Base-by-base conservation (phyloP, 805 yeast genomes). In the Candida germanica region DNA sequence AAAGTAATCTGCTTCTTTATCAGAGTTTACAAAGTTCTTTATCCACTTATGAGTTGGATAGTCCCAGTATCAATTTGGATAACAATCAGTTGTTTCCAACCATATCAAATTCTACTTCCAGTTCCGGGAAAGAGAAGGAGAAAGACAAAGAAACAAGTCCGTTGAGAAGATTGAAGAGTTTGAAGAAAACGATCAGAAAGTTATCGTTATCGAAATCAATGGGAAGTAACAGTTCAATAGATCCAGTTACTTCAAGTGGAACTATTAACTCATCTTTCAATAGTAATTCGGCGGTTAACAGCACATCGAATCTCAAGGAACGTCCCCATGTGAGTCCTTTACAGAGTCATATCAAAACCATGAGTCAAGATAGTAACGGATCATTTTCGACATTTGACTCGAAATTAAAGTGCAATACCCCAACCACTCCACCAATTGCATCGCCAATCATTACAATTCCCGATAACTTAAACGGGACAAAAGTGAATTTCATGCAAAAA, bases 381-480 rank as follows among this genome's bases (percentile, higher is more conserved):
- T 44, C 48, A 9, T 20, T 25, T n/a, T 26, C 33, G 19, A 34
- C 46, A 5, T 26, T 30, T 13, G 45, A 44, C 15, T 40, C 43
- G 1, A 44, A 41, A 20, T 28, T 44, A 14, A 44, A 41, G 29
- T 42, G 46, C 26, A 17, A 30, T 14, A 51, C 67, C 3, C 64
- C 69, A 1, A 40, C 58, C 14, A 57, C 64, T 4, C 63, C 69
- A 1, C 58, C 66, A 3, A 45, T 55, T 22, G 49, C 62, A 16
- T 63, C 64, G 25, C 71, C 72, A 27, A 51, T 64, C 26, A 61
- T 67, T 16, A 64, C 69, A 1, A 48, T 67, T 14, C 51, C 63
- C 12, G 73, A 66, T 29, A 63, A 63, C 43, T 49, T 64, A 29
- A 35, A 51, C 10, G 32, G 46, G 9, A 44, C 58, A 9, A 56